Evolutionary conservation across 176 grass and related monocot genomes (phyloP), one percentile per base, ranked within the genome.

Genomic region (Bromus sterilis): DNA sequence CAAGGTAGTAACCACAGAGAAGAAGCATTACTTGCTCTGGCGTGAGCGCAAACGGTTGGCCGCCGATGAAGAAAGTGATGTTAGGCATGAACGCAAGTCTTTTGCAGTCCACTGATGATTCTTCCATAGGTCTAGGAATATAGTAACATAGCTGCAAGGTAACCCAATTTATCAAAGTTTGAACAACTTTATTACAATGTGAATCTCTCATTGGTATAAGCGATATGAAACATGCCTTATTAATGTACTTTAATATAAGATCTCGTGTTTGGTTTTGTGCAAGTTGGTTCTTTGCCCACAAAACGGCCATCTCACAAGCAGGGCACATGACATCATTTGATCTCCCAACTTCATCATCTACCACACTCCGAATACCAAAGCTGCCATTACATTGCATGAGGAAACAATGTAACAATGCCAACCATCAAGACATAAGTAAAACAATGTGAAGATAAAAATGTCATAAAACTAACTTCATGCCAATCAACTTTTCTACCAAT

Each of bases 271-370:
- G 68, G 58, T 94, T 92, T 78, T 79, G 78, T 56, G 48, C 86
- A 69, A 98, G 70, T 62, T 89, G 95, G 75, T 85, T 93, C 39
- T 87, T 88, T 84, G 94, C 87, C 95, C 95, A 98, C 56, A 91
- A 81, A 76, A 91, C 92, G 56, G 84, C 78, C 44, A 80, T 89
- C 70, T 94, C 86, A 83, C 90, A 98, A 55, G 88, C 86, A 83
- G 73, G 80, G 74, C 95, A 98, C 90, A 87, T 83, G 3, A 71
- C 39, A 83, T 75, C 57, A 65, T 78, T 69, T 82, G 90, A 88
- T 80, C 58, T 51, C 62, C 42, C 76, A 29, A 9, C 48, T 65
- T 43, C 76, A 49, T 85, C 74, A 39, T 87, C 77, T 62, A 94
- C 92, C 51, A 94, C 87, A 59, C 84, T 89, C 58, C 79, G 82